phyloP scores from a whole-genome alignment of 2,329 filamentous ascomycete species.

The Whalleya microplaca region DNA sequence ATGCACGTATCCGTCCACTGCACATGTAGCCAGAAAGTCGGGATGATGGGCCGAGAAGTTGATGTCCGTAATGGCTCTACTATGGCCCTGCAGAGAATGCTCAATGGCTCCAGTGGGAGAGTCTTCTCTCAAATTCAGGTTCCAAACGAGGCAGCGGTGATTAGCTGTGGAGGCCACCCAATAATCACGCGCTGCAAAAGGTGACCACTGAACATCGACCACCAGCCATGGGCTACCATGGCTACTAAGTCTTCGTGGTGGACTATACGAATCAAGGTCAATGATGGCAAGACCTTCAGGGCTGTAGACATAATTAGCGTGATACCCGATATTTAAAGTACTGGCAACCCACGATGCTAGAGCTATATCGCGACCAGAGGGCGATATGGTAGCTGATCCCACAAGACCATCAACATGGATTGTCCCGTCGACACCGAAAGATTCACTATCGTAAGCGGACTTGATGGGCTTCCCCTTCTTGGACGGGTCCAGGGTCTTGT shows the following conservation, averaged over 20 bases:
- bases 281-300: slow-evolving; percentile 89
- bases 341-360: slow-evolving; percentile 69
- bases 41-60: slow-evolving; percentile 95
- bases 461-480: slow-evolving; percentile 64
- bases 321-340: neutral
- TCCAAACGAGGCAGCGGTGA: slow-evolving; percentile 93
- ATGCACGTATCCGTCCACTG: slow-evolving; percentile 90
- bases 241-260: slow-evolving; percentile 77
- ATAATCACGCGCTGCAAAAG: slow-evolving; percentile 84
- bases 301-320: slow-evolving; percentile 43
- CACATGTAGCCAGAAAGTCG: slow-evolving; percentile 86
- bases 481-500: slow-evolving; percentile 48
- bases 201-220: slow-evolving; percentile 95
- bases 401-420: slow-evolving; percentile 83
- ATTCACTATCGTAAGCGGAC: slow-evolving; percentile 81
- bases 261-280: slow-evolving; percentile 86
- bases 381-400: slow-evolving; percentile 90
- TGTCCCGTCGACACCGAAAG: slow-evolving; percentile 81
- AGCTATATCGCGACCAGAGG: slow-evolving; percentile 86
- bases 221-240: slow-evolving; percentile 93
- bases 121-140: slow-evolving; percentile 78
- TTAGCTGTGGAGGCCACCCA: slow-evolving; percentile 96
- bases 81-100: slow-evolving; percentile 83
- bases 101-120: slow-evolving; percentile 74
- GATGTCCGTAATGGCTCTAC: slow-evolving; percentile 90